phyloP scores from a whole-genome alignment of 2,329 filamentous ascomycete species.

The Arachnopeziza araneosa region DNA sequence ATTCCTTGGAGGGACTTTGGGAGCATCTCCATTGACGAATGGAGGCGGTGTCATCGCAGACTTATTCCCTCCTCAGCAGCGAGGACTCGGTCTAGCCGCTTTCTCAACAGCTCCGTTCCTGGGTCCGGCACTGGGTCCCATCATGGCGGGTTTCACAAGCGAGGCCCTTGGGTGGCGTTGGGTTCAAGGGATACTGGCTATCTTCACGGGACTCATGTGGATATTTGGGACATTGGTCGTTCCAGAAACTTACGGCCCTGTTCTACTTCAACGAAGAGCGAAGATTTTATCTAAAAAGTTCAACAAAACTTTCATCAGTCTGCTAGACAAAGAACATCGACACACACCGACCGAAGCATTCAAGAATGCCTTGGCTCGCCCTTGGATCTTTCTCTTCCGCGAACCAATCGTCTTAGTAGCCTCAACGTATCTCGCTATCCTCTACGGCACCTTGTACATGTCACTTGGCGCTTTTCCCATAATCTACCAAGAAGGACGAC shows the following conservation, averaged over 20 bases:
- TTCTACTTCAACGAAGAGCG: slow-evolving; percentile 49
- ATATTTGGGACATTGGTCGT: slow-evolving; percentile 45
- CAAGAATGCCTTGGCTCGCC: slow-evolving; percentile 53
- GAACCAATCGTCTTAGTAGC: slow-evolving; percentile 49
- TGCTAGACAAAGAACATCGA: slow-evolving; percentile 43
- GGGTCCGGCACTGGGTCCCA: slow-evolving; percentile 57
- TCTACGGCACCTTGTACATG: slow-evolving; percentile 51
- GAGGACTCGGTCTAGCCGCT: slow-evolving; percentile 52
- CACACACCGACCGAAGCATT: slow-evolving; percentile 39
- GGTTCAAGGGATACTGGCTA: slow-evolving; percentile 58
- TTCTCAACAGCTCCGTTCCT: slow-evolving; percentile 64
- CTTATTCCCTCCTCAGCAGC: slow-evolving; percentile 46
- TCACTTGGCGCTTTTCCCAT: slow-evolving; percentile 59
- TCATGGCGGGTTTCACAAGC: slow-evolving; percentile 62
- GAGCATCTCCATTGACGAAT: slow-evolving; percentile 57
- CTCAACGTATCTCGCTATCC: slow-evolving; percentile 60
- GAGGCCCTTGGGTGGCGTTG: slow-evolving; percentile 63
- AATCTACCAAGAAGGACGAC: slow-evolving; percentile 56
- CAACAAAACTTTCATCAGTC: slow-evolving; percentile 37
- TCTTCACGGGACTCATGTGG: slow-evolving; percentile 58
- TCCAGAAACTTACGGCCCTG: slow-evolving; percentile 56
- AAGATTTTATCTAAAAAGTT: slow-evolving; percentile 44
- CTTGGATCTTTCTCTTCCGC: slow-evolving; percentile 40
- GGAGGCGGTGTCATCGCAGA: slow-evolving; percentile 57
- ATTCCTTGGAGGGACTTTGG: slow-evolving; percentile 60